Evolutionary conservation across 2,329 filamentous ascomycete species (phyloP).

Genomic region (Beauveria sp.): DNA sequence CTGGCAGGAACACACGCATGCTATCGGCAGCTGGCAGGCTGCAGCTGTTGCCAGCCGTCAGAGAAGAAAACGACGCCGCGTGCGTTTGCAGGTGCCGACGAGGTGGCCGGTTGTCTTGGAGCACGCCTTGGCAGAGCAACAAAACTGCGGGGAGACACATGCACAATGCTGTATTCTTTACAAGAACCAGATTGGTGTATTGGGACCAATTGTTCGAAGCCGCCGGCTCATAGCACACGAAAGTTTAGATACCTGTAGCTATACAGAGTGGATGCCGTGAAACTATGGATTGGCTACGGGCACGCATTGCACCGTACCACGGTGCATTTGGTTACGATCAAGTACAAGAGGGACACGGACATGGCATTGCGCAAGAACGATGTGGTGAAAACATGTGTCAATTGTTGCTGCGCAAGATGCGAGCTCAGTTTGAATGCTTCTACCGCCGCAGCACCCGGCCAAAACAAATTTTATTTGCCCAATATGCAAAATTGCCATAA

Average conservation of each 20-base stretch:
- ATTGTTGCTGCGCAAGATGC: not conserved
- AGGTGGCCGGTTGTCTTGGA: not conserved
- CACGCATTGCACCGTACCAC: not conserved
- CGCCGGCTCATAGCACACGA: not conserved
- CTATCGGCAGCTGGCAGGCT: not conserved
- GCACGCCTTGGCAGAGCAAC: not conserved
- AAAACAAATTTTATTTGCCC: not conserved
- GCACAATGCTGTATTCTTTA: not conserved
- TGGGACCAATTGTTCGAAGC: not conserved
- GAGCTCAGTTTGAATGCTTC: not conserved
- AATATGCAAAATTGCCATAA: not conserved
- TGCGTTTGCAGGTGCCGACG: constrained; percentile 1
- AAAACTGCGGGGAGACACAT: not conserved
- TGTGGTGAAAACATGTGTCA: not conserved
- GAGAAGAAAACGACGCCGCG: not conserved
- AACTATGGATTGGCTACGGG: not conserved
- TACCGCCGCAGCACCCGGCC: not conserved
- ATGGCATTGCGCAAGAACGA: not conserved
- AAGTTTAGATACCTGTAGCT: not conserved
- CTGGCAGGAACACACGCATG: not conserved
- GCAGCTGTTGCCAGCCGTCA: not conserved
- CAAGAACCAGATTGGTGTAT: not conserved
- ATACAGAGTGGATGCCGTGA: not conserved
- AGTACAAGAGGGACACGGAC: not conserved
- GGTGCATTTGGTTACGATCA: not conserved